These are phyloP conservation scores for Pseudoscleropodium purum DNA, from an alignment of 225 moss, liverwort and hornwort species.

Conservation along the genomic window DNA sequence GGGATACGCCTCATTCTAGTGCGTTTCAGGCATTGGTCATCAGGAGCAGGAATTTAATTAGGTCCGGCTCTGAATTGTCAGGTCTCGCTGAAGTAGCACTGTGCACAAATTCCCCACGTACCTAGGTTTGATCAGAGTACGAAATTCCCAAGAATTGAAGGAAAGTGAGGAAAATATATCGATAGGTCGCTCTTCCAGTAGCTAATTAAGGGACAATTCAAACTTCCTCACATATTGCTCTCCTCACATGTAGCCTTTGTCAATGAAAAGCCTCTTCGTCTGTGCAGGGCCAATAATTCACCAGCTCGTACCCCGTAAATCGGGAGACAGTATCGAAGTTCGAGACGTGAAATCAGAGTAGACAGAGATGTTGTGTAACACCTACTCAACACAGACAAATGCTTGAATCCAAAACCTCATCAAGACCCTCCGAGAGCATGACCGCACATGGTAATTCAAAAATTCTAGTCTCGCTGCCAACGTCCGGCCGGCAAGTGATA, in stretches of 20 bases:
- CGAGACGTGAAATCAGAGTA: neutral
- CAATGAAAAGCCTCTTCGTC: neutral
- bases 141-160: too few species aligned
- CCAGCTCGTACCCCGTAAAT: neutral
- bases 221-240: neutral
- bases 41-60: neutral
- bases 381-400: neutral
- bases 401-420: neutral
- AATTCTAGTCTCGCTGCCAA: neutral
- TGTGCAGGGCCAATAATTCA: neutral
- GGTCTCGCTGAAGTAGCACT: neutral
- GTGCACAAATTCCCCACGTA: neutral
- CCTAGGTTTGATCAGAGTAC: neutral
- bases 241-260: neutral
- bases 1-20: neutral
- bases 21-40: neutral
- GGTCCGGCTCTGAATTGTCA: neutral
- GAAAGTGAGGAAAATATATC: neutral
- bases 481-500: neutral
- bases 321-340: neutral
- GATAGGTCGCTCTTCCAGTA: neutral
- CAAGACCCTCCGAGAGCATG: neutral
- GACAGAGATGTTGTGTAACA: neutral
- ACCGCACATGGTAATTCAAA: neutral
- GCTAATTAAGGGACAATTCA: neutral